A percentile compares a stretch with the other conserved stretches of the same genome.
Conservation (phyloP, 768 basidiomycete genomes). For the Termitomyces sp. region DNA sequence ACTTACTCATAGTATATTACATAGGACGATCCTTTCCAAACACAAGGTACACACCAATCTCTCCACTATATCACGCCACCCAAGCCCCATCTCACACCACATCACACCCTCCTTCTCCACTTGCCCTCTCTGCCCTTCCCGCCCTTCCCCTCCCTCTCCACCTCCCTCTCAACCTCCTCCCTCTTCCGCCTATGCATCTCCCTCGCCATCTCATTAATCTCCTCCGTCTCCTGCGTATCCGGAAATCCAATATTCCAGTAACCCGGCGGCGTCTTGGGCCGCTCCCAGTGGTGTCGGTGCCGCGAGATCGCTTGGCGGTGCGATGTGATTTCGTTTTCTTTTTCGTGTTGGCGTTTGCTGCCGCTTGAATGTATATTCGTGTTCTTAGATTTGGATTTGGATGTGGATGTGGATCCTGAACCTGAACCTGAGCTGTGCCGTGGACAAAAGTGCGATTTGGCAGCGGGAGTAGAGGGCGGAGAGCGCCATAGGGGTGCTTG, state of each 20-base stretch:
- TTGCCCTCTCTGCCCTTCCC: conserved; percentile 40
- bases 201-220: conserved; percentile 72
- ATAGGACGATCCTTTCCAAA: neutral
- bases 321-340: conserved; percentile 34
- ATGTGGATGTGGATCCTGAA: neutral
- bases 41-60: neutral
- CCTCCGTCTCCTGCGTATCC: conserved; percentile 72
- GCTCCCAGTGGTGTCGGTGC: conserved; percentile 70
- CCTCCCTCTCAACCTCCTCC: conserved; percentile 53
- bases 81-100: too few relatives aligned
- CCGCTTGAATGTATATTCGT: neutral
- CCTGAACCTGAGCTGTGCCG: conserved; percentile 20
- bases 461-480: conserved; percentile 37
- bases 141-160: conserved; percentile 34
- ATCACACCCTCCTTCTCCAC: conserved; percentile 31
- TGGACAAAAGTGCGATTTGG: conserved; percentile 24
- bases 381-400: conserved; percentile 1
- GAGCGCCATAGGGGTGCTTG: conserved; percentile 77
- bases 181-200: conserved; percentile 72
- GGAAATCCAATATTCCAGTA: conserved; percentile 95
- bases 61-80: neutral
- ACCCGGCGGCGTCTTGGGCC: conserved; percentile 74
- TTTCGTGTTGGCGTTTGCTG: conserved; percentile 17
- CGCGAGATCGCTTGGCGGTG: conserved; percentile 73
- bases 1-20: neutral